Conservation (phyloP, 148 eudicot genomes). For the Persicaria maculosa region DNA sequence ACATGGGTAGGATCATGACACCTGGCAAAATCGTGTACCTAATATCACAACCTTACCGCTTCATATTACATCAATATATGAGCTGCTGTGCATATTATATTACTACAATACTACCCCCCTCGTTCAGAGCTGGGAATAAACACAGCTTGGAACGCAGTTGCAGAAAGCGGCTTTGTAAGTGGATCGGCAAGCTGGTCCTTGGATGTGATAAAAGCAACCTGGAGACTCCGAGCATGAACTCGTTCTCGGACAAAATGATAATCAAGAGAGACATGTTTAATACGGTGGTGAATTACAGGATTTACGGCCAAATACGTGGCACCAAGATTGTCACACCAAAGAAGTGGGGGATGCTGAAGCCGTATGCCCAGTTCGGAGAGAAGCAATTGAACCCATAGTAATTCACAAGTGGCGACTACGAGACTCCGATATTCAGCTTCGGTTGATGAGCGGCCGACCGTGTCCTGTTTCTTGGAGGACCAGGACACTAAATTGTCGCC, state of each 20-base stretch:
- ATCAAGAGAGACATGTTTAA: not conserved
- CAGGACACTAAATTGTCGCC: not conserved
- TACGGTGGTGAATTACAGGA: not conserved
- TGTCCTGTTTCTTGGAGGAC: not conserved
- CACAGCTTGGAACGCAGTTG: no score
- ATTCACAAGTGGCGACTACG: not conserved
- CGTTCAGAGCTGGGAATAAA: no score
- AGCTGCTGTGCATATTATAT: no score
- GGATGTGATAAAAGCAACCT: no score
- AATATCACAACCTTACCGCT: no score
- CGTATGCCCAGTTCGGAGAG: not conserved
- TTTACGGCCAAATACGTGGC: not conserved
- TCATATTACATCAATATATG: no score
- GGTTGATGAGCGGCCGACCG: not conserved
- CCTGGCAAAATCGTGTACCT: no score
- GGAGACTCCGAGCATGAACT: no score
- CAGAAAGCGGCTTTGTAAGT: no score
- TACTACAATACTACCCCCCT: no score
- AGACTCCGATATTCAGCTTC: not conserved
- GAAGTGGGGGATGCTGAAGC: not conserved
- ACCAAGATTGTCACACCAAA: not conserved
- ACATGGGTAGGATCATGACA: no score
- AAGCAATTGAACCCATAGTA: not conserved
- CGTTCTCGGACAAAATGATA: not conserved
- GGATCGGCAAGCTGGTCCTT: no score